Conservation (phyloP, 495 filamentous ascomycete species). For the Neurospora sp. region DNA sequence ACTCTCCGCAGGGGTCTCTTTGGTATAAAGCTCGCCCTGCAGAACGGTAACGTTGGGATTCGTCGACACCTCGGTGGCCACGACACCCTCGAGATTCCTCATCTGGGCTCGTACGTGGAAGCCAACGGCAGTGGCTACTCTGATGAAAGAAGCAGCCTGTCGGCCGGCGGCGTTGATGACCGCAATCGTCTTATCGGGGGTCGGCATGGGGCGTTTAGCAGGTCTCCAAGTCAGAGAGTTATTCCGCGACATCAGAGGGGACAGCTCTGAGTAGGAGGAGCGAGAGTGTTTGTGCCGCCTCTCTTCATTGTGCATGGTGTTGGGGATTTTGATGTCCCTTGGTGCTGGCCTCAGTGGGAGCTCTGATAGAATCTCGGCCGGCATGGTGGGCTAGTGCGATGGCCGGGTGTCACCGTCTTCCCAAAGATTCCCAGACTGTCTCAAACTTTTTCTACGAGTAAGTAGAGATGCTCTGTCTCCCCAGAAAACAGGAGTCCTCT, state of each 20-base stretch:
- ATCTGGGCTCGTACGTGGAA: constrained; percentile 86
- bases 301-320: constrained; percentile 20
- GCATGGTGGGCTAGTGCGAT: constrained; percentile 16
- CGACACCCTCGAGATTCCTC: constrained; percentile 67
- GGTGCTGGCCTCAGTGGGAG: constrained; percentile 31
- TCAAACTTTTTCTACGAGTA: not conserved
- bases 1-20: constrained; percentile 35
- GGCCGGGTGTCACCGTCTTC: not conserved
- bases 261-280: constrained; percentile 41
- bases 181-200: constrained; percentile 67
- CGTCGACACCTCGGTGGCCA: constrained; percentile 68
- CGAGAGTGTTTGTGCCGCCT: constrained; percentile 42
- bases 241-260: constrained; percentile 38
- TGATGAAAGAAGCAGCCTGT: constrained; percentile 86
- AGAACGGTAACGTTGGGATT: constrained; percentile 79
- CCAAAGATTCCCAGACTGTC: not conserved
- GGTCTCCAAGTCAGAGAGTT: constrained; percentile 41
- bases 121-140: constrained; percentile 83
- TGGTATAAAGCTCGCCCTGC: constrained; percentile 66
- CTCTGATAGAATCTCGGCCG: constrained; percentile 29
- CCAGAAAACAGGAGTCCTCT: not conserved
- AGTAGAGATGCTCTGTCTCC: not conserved
- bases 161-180: constrained; percentile 88
- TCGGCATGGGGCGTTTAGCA: constrained; percentile 40
- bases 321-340: constrained; percentile 23